Evolutionary conservation across 139 green algal species (phyloP).

Genomic region (Tetraselmis striata): DNA sequence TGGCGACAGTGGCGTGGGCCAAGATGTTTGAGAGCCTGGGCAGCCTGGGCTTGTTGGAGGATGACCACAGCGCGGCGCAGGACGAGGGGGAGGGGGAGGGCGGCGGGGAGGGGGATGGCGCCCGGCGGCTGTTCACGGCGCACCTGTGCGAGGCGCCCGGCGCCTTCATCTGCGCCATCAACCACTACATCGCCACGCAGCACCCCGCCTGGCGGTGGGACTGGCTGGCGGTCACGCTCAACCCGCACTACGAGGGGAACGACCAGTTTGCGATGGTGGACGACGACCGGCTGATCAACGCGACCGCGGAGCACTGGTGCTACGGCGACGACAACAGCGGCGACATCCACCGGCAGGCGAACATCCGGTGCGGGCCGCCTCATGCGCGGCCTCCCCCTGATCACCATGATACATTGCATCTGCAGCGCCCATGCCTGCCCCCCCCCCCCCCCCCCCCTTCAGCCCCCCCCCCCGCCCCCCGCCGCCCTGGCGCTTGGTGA

Average conservation of each 20-base stretch:
- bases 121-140: slow-evolving; percentile 14
- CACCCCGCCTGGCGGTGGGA: slow-evolving; percentile 32
- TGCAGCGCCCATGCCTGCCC: too few relatives aligned
- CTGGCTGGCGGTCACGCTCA: slow-evolving; percentile 40
- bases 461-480: too few relatives aligned
- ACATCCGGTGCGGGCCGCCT: slow-evolving; percentile 24
- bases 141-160: slow-evolving; percentile 45
- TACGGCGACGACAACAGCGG: slow-evolving; percentile 21
- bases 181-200: slow-evolving; percentile 39
- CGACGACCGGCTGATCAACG: slow-evolving; percentile 42
- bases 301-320: slow-evolving; percentile 33
- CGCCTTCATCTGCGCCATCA: slow-evolving; percentile 41
- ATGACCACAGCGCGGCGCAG: not conserved
- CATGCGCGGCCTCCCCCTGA: too few relatives aligned
- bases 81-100: not conserved
- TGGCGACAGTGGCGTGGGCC: slow-evolving; percentile 37
- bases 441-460: too few relatives aligned
- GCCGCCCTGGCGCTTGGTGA: too few relatives aligned
- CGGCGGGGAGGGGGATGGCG: not conserved
- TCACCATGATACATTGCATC: too few relatives aligned
- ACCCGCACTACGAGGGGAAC: slow-evolving; percentile 44
- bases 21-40: slow-evolving; percentile 44
- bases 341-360: slow-evolving; percentile 22
- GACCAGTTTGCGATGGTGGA: slow-evolving; percentile 44
- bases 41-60: not conserved